These are phyloP conservation scores for Globisporangium splendens DNA, from an alignment of 352 stramenopile species.

Conservation along the genomic window DNA sequence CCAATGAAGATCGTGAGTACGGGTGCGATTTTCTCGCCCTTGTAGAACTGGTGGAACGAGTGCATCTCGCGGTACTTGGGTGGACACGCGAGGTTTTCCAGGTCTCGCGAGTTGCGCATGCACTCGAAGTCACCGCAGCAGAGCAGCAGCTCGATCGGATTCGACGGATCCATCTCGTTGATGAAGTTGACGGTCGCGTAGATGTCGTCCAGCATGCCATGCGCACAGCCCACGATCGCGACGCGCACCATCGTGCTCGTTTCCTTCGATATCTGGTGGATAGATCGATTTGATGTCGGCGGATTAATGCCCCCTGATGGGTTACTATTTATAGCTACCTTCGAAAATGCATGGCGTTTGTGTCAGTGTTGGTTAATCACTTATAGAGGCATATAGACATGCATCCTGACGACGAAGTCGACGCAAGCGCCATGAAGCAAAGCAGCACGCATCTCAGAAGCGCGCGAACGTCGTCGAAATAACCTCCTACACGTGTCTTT, in stretches of 20 bases:
- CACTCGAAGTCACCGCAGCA: conserved; percentile 99
- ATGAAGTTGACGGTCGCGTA: conserved; percentile 93
- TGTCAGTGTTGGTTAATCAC: no score
- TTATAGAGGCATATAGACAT: no score
- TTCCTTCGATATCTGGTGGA: no score
- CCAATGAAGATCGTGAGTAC: conserved; percentile 94
- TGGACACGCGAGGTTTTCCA: conserved; percentile 93
- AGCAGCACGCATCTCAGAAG: no score
- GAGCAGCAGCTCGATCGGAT: conserved; percentile 93
- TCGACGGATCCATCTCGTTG: conserved; percentile 76
- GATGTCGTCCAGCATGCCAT: conserved; percentile 98
- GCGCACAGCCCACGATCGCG: conserved; percentile 96
- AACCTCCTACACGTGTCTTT: no score
- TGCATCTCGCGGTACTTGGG: conserved; percentile 85
- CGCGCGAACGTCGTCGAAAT: no score
- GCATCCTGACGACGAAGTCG: no score
- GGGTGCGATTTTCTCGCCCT: conserved; percentile 77
- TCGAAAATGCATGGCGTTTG: no score
- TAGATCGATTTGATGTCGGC: no score
- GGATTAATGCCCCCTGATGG: no score
- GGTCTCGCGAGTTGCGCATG: conserved; percentile 93
- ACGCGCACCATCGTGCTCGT: conserved; percentile 42
- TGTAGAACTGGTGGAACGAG: conserved; percentile 92
- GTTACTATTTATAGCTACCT: no score
- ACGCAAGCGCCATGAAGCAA: no score